Evolutionary conservation across 345 rosid species (phyloP).

Genomic region (Corchorus olitorius): DNA sequence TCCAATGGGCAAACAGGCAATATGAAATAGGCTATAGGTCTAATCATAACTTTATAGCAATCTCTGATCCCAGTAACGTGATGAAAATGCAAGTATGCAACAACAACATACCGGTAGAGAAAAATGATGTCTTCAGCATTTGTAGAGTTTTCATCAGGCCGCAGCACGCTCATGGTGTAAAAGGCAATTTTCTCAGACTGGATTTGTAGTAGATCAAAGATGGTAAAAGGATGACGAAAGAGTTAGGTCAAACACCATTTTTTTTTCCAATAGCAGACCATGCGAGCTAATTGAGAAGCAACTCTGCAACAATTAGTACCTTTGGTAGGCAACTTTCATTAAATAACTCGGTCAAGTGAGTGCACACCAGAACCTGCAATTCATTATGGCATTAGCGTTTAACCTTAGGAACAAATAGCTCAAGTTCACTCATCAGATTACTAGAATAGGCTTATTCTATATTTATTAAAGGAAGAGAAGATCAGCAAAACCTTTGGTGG

Average conservation of each 20-base stretch:
- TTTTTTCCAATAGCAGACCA: not conserved
- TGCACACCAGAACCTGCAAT: constrained; percentile 79
- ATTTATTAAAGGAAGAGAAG: constrained; percentile 17
- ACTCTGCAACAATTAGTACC: constrained; percentile 42
- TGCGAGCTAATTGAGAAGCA: constrained; percentile 7
- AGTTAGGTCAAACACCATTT: constrained; percentile 4
- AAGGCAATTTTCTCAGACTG: constrained; percentile 81
- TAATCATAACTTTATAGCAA: not conserved
- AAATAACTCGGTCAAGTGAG: constrained; percentile 86
- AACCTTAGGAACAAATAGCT: not conserved
- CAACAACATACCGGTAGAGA: constrained; percentile 68
- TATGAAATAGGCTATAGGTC: not conserved
- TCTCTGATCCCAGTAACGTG: not conserved
- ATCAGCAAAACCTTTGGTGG: constrained; percentile 80
- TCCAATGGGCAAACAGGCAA: not conserved
- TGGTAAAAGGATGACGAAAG: not conserved
- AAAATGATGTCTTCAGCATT: constrained; percentile 78
- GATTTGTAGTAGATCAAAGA: constrained; percentile 8
- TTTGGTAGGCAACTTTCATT: constrained; percentile 66
- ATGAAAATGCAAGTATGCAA: not conserved
- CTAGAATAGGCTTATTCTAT: not conserved
- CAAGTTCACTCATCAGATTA: not conserved
- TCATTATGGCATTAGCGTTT: constrained; percentile 1
- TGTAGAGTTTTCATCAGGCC: constrained; percentile 59
- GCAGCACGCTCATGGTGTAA: constrained; percentile 90